Base-by-base conservation (phyloP, 768 basidiomycete genomes). In the Tylopilus rubrobrunneus region DNA sequence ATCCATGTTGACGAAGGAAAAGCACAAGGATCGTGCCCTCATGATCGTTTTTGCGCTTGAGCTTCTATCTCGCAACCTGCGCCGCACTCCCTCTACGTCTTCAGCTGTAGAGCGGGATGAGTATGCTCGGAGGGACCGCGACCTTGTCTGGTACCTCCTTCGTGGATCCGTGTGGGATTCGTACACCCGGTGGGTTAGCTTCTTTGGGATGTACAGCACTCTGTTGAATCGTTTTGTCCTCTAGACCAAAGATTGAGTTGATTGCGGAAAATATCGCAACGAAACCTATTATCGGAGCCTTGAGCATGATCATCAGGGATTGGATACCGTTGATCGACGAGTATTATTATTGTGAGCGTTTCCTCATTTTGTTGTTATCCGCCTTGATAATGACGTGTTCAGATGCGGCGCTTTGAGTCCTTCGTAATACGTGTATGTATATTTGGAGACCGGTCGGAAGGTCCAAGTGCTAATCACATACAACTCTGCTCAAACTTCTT, bases 291-390 rank as follows among this genome's bases (percentile, higher is more conserved):
- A 63, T 93, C 27, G 81, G 84, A n/a, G 66, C 91, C 45, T 69
- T 90, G 39, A 77, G 88, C 58, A 80, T 84, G 25, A 72, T 93
- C 53, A 67, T 90, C 53, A 85, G 82, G 58, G 90, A 92, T 63
- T 93, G 92, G 91, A 83, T 93, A 58, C 92, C 90, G 19, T 72
- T 93, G 66, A 89, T 93, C 56, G 84, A 93, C 67, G 88, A 89
- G 65, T 93, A 93, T 73, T 86, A 93, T 74, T 93, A 93, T 77
- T 93, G 91, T 91, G 64, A 56, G 91, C 56, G 25, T n/a, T 41
- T 9, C 23, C 25, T 53, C 25, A 36, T 42, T 21, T 42, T 39
- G 9, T 31, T 37, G 12, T 25, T 19, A 37, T 45, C 36, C 39
- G 8, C 39, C 15, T 31, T 45, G 27, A 50, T 60, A 29, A 59